Conservation (phyloP, 2,329 filamentous ascomycete species). For the Xylariales sp. region DNA sequence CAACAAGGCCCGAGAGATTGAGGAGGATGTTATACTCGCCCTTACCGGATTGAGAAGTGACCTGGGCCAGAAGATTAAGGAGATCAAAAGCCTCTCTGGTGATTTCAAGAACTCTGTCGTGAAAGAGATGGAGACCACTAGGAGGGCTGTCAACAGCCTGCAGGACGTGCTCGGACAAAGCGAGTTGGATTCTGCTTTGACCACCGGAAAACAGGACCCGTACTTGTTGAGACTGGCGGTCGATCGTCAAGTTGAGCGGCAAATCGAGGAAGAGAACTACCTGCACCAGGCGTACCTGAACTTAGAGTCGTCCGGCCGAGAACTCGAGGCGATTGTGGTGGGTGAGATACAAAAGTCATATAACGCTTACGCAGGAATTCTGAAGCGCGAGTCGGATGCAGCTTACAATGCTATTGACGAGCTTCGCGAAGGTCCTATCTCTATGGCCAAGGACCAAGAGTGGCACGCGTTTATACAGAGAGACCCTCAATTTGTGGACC, state of each 20-base stretch:
- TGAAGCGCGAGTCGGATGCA: slow-evolving; percentile 86
- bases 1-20: slow-evolving; percentile 85
- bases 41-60: slow-evolving; percentile 83
- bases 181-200: slow-evolving; percentile 70
- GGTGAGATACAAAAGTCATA: slow-evolving; percentile 98
- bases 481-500: slow-evolving; percentile 84
- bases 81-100: slow-evolving; percentile 88
- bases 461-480: slow-evolving; percentile 79
- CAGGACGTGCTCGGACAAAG: slow-evolving; percentile 76
- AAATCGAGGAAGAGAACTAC: slow-evolving; percentile 97
- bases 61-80: slow-evolving; percentile 93
- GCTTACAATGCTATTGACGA: slow-evolving; percentile 74
- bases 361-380: slow-evolving; percentile 85
- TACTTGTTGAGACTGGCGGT: slow-evolving; percentile 83
- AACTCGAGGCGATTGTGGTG: slow-evolving; percentile 93
- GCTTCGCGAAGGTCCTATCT: slow-evolving; percentile 76
- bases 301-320: slow-evolving; percentile 86
- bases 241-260: slow-evolving; percentile 84
- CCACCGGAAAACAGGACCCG: slow-evolving; percentile 84
- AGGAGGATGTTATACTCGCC: slow-evolving; percentile 85
- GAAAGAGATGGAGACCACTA: slow-evolving; percentile 85
- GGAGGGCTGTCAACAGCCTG: slow-evolving; percentile 73
- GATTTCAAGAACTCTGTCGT: slow-evolving; percentile 98
- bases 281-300: slow-evolving; percentile 95
- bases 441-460: slow-evolving; percentile 92